A percentile compares a stretch with the other conserved stretches of the same genome.
Evolutionary conservation across 768 basidiomycete species (phyloP).

Genomic region (Collybia nuda): DNA sequence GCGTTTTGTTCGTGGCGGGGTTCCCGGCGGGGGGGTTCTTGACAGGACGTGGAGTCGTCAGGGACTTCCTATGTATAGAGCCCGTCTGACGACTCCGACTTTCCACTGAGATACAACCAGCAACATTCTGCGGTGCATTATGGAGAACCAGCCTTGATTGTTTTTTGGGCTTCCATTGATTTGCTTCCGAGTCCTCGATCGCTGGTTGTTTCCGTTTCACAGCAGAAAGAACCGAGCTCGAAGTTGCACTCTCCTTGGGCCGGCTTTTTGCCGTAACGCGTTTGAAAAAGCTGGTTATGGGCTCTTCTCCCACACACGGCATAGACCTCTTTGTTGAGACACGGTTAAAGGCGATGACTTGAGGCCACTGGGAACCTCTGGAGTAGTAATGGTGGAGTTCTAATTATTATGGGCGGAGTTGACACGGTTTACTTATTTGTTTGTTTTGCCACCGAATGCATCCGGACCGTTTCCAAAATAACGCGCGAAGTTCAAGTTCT

Average conservation of each 20-base stretch:
- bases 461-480: background rate
- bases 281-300: slow-evolving; percentile 22
- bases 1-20: background rate
- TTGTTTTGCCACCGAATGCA: background rate
- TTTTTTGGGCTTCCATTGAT: slow-evolving; percentile 7
- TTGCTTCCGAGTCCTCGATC: slow-evolving; percentile 6
- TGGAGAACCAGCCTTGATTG: slow-evolving; percentile 10
- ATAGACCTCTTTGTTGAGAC: slow-evolving; percentile 4
- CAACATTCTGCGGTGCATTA: background rate
- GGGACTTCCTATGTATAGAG: background rate
- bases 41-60: slow-evolving; percentile 3
- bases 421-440: slow-evolving; percentile 9
- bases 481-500: background rate
- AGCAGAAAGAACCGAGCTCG: slow-evolving; percentile 1
- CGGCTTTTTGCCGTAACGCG: slow-evolving; percentile 10
- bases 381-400: background rate
- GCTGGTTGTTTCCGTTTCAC: slow-evolving; percentile 15
- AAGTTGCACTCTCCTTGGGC: slow-evolving; percentile 1
- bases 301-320: slow-evolving; percentile 17
- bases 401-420: slow-evolving; percentile 15
- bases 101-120: background rate
- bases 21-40: background rate
- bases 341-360: too few species aligned
- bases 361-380: background rate
- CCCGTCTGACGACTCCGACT: background rate